These are phyloP conservation scores for Trichoderma sp. DNA, from an alignment of 2,329 filamentous ascomycete genomes.

Conservation along the genomic window DNA sequence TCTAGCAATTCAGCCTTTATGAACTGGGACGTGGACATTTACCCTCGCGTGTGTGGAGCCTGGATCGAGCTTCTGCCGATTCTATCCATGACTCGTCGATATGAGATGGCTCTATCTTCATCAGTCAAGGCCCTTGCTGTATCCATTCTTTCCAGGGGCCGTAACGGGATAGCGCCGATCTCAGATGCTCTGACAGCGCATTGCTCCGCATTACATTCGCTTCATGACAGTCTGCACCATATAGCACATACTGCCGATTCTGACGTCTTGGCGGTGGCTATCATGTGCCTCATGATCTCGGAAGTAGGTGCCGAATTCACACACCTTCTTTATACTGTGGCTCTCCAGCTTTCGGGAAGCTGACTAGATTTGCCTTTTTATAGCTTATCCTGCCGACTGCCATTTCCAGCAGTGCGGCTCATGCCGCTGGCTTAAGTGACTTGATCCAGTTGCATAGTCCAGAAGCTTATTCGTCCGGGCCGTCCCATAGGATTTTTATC, in stretches of 20 bases:
- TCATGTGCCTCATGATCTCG: slow-evolving; percentile 37
- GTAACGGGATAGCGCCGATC: slow-evolving; percentile 23
- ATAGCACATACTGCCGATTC: slow-evolving; percentile 6
- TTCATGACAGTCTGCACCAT: slow-evolving; percentile 24
- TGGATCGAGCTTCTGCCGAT: slow-evolving; percentile 40
- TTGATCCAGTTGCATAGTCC: slow-evolving; percentile 34
- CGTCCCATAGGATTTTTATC: slow-evolving; percentile 38
- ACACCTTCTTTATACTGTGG: not conserved
- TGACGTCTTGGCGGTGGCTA: slow-evolving; percentile 30
- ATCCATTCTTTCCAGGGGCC: slow-evolving; percentile 28
- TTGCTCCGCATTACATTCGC: slow-evolving; percentile 28
- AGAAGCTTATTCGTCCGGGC: slow-evolving; percentile 31
- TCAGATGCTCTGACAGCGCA: slow-evolving; percentile 31
- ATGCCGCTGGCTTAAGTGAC: slow-evolving; percentile 35
- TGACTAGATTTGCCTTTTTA: not conserved
- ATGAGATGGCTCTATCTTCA: slow-evolving; percentile 26
- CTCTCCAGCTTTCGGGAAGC: not conserved
- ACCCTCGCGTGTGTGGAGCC: slow-evolving; percentile 38
- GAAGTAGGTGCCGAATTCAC: slow-evolving; percentile 23
- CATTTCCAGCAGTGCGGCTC: slow-evolving; percentile 25
- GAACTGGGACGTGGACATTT: slow-evolving; percentile 22
- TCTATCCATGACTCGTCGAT: slow-evolving; percentile 24
- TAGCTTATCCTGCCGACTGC: slow-evolving; percentile 33
- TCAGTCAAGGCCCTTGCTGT: slow-evolving; percentile 35
- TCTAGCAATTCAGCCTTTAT: not conserved